Conservation (phyloP, 148 eudicot genomes). For the Tetragonia tetragonoides region DNA sequence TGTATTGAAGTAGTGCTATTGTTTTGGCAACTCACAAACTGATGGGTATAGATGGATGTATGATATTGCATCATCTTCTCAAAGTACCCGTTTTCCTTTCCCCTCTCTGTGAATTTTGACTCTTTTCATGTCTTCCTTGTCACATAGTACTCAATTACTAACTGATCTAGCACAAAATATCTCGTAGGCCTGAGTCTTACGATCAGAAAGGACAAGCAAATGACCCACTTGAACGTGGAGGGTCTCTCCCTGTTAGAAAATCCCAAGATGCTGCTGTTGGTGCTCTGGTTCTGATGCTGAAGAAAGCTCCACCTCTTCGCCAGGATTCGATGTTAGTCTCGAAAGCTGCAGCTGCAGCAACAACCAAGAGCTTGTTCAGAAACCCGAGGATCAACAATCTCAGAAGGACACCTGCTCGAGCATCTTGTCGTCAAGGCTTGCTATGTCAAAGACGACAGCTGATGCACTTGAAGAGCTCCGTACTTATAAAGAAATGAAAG, state of each 20-base stretch:
- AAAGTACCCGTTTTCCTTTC: neutral
- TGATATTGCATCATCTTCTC: neutral
- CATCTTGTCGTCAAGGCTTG: conserved; percentile 35
- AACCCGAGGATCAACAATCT: conserved; percentile 18
- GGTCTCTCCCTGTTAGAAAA: conserved; percentile 33
- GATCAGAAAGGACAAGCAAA: conserved; percentile 40
- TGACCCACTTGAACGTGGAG: conserved; percentile 34
- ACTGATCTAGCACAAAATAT: conserved; percentile 4
- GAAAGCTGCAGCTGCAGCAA: conserved; percentile 19
- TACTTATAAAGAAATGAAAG: conserved; percentile 47
- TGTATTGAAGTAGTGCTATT: neutral
- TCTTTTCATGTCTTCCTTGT: neutral
- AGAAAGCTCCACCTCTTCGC: conserved; percentile 58
- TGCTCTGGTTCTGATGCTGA: conserved; percentile 53
- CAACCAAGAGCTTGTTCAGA: conserved; percentile 22
- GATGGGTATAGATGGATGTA: neutral
- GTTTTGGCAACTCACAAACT: neutral
- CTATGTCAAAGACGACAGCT: conserved; percentile 50
- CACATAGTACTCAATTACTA: no score
- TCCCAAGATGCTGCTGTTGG: conserved; percentile 54
- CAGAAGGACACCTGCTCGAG: conserved; percentile 25
- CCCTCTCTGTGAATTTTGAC: neutral
- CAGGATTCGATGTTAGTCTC: conserved; percentile 34
- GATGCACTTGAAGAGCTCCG: conserved; percentile 74
- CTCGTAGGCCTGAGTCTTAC: conserved; percentile 45